Evolutionary conservation across 176 grass and related monocot genomes (phyloP).

Genomic region (Poa annua): DNA sequence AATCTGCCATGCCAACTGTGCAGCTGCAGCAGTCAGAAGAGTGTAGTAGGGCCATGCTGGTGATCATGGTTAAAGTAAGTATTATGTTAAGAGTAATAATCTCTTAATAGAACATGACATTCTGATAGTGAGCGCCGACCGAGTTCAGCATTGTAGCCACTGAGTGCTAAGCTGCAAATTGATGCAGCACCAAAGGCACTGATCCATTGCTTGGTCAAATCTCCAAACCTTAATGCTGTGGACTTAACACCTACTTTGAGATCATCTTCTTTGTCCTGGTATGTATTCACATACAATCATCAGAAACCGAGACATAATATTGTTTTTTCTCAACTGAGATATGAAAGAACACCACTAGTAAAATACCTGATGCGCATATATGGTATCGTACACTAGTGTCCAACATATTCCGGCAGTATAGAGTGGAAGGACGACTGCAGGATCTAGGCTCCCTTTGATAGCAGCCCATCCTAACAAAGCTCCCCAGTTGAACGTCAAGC

Average conservation of each 20-base stretch:
- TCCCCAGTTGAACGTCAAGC: slow-evolving; percentile 90
- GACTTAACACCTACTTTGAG: slow-evolving; percentile 84
- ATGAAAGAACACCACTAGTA: background rate
- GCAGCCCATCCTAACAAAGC: slow-evolving; percentile 85
- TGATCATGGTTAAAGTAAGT: slow-evolving; percentile 33
- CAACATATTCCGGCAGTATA: slow-evolving; percentile 82
- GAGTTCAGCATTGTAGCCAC: slow-evolving; percentile 81
- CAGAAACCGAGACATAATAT: background rate
- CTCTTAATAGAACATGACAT: background rate
- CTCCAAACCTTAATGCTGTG: slow-evolving; percentile 85
- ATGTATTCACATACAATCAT: background rate
- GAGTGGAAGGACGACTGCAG: slow-evolving; percentile 65
- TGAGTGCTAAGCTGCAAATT: slow-evolving; percentile 61
- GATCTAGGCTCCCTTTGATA: slow-evolving; percentile 70
- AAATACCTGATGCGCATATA: slow-evolving; percentile 93
- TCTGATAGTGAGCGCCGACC: slow-evolving; percentile 45
- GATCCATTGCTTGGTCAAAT: slow-evolving; percentile 78
- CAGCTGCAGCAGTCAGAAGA: slow-evolving; percentile 60
- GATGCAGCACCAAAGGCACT: slow-evolving; percentile 69
- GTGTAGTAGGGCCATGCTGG: slow-evolving; percentile 88
- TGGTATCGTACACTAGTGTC: slow-evolving; percentile 92
- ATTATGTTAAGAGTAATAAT: background rate
- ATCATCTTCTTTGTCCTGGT: slow-evolving; percentile 93
- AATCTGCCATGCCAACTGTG: slow-evolving; percentile 83
- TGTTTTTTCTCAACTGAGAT: slow-evolving; percentile 5